Evolutionary conservation across 306 rosid genomes (phyloP).

Genomic region (Purshia tridentata): DNA sequence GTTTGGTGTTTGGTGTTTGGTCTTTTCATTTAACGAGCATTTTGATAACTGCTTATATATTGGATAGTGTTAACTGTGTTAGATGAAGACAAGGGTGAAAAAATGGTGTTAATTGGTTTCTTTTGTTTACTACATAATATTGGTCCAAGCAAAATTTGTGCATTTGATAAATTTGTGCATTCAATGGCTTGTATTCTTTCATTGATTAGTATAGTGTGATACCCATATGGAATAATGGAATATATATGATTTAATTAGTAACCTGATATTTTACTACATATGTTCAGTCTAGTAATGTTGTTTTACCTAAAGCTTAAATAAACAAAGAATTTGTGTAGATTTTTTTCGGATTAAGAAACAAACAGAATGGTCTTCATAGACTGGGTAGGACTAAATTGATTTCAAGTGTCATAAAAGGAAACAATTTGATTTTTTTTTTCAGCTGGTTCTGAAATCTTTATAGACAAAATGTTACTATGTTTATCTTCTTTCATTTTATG

Average conservation of each 20-base stretch:
- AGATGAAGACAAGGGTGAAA: not conserved
- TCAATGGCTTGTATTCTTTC: not conserved
- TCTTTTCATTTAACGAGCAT: not conserved
- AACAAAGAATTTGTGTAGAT: not conserved
- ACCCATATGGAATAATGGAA: not conserved
- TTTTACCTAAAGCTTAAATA: not conserved
- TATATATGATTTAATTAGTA: not conserved
- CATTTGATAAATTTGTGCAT: not conserved
- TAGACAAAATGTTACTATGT: not conserved
- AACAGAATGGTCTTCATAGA: constrained; percentile 2
- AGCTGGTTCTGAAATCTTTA: constrained; percentile 10
- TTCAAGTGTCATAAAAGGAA: not conserved
- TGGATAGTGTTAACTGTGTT: not conserved
- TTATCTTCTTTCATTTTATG: not conserved
- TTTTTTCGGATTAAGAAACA: not conserved
- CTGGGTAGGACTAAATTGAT: not conserved
- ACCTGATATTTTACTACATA: not conserved
- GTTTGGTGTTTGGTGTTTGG: not conserved
- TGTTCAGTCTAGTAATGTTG: not conserved
- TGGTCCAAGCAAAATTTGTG: not conserved
- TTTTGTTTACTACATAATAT: not conserved
- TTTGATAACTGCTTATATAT: not conserved
- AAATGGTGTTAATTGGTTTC: not conserved
- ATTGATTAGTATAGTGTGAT: not conserved
- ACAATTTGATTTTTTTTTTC: not conserved